Evolutionary conservation across 140 eudicot species (phyloP), one percentile per base, ranked within the genome.

Genomic region (Stevia rebaudiana): DNA sequence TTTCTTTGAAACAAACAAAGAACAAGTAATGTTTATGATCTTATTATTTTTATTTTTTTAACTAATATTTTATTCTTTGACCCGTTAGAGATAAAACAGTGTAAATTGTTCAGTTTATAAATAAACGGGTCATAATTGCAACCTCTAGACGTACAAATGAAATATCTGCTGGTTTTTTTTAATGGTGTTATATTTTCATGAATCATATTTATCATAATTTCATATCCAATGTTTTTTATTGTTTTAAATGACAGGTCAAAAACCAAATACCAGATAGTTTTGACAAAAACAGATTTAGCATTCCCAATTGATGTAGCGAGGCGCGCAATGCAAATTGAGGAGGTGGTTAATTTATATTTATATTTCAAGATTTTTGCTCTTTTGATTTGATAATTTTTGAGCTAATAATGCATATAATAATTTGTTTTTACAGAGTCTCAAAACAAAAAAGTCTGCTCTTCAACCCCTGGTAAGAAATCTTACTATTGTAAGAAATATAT

Each of bases 241-340:
- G 25, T 59, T 47, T 50, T 63, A 8, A 60, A 65, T 74, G 66
- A 37, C 84, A 91, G 98, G 80, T 84, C 91, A 8, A 79, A 91
- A 67, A 91, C 98, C 1, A 91, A 84, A 72, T 91, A 91, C 79
- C 98, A 91, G 67, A 71, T 91, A 54, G 90, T 91, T 58, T 73
- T 91, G 60, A 91, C 98, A 9, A 91, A 91, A 82, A 91, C 98
- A 0, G 98, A 91, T 76, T 51, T 74, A 65, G 81, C 83, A 21
- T 87, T 87, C 55, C 98, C 98, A 11, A 48, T 87, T 63, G 91
- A 91, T 59, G 98, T 91, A 68, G 98, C 98, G 43, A 87, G 98
- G 8, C 86, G 96, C 19, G 96, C 96, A 28, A 91, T 79, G 95
- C 96, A 91, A 81, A 91, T 91, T 48, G 96, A 91, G 82, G 96